Conservation (phyloP, 75 land plant species). For the Picea glauca region DNA sequence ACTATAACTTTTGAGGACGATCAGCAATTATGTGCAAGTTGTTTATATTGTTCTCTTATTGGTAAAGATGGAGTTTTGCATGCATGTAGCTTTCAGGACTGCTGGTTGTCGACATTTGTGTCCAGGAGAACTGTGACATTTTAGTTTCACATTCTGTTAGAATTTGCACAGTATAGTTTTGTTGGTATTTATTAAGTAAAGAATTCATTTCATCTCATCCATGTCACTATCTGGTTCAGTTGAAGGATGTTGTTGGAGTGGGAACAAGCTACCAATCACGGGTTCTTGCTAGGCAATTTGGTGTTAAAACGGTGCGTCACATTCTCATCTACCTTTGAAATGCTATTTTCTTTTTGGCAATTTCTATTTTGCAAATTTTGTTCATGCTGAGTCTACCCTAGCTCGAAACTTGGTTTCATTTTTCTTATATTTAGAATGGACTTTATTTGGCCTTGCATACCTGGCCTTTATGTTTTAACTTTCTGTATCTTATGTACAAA, state of each 20-base stretch:
- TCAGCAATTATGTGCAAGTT: background rate
- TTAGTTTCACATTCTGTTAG: background rate
- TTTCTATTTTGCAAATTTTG: background rate
- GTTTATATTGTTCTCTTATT: background rate
- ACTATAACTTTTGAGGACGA: background rate
- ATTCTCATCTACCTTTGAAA: constrained; percentile 2
- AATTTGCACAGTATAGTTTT: background rate
- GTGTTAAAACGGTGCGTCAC: constrained; percentile 50
- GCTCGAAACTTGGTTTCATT: background rate
- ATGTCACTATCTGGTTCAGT: constrained; percentile 15
- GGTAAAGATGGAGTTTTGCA: background rate
- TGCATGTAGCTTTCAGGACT: too few relatives aligned
- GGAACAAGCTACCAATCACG: constrained; percentile 54
- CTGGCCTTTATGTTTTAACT: background rate
- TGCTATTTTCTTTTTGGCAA: background rate
- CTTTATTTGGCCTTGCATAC: background rate
- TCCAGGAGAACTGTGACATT: background rate
- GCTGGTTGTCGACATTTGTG: background rate
- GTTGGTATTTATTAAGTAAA: too few relatives aligned
- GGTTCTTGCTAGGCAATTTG: constrained; percentile 59
- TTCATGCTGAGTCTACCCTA: background rate
- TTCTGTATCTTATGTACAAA: background rate
- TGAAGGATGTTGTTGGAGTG: constrained; percentile 56
- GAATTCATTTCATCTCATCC: background rate
- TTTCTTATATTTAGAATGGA: background rate